phyloP scores from a whole-genome alignment of 1,284 basidiomycete species.

The Malassezia equina region DNA sequence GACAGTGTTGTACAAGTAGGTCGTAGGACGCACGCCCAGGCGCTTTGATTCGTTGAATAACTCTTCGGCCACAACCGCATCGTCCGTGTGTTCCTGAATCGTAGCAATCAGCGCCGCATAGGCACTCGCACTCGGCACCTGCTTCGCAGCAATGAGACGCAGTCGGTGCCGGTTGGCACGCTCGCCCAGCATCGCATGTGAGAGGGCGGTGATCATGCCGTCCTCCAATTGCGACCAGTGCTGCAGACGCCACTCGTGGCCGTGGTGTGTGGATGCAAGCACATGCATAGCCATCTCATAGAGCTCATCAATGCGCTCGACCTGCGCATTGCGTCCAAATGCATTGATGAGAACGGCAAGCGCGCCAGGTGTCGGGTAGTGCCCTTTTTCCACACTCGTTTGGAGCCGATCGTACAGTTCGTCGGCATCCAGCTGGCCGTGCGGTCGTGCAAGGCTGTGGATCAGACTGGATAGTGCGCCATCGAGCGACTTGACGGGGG shows the following conservation, averaged over 20 bases:
- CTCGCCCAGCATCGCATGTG: conserved; percentile 34
- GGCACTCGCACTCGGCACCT: conserved; percentile 29
- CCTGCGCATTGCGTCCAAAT: conserved; percentile 52
- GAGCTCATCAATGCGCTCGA: conserved; percentile 52
- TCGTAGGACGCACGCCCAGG: conserved; percentile 31
- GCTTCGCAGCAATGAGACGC: conserved; percentile 35
- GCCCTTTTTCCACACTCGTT: not conserved
- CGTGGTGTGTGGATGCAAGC: conserved; percentile 22
- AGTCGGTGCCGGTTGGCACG: conserved; percentile 34
- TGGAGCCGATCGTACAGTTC: not conserved
- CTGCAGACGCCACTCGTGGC: conserved; percentile 47
- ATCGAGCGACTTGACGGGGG: conserved; percentile 5
- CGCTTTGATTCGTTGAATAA: conserved; percentile 44
- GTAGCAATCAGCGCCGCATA: conserved; percentile 45
- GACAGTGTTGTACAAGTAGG: conserved; percentile 46
- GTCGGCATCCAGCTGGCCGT: conserved; percentile 14
- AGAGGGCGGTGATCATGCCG: conserved; percentile 39
- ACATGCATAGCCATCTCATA: conserved; percentile 51
- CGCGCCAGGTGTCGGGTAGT: conserved; percentile 20
- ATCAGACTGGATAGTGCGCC: not conserved
- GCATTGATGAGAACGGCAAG: conserved; percentile 30
- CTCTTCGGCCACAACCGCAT: conserved; percentile 42
- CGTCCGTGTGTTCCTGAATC: conserved; percentile 46
- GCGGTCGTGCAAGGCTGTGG: conserved; percentile 8
- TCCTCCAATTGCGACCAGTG: conserved; percentile 48